Percentiles rank a stretch among this genome's conserved stretches.
These are phyloP conservation scores for Ilyonectria destructans DNA, from an alignment of 2,329 filamentous ascomycete genomes.

Conservation along the genomic window DNA sequence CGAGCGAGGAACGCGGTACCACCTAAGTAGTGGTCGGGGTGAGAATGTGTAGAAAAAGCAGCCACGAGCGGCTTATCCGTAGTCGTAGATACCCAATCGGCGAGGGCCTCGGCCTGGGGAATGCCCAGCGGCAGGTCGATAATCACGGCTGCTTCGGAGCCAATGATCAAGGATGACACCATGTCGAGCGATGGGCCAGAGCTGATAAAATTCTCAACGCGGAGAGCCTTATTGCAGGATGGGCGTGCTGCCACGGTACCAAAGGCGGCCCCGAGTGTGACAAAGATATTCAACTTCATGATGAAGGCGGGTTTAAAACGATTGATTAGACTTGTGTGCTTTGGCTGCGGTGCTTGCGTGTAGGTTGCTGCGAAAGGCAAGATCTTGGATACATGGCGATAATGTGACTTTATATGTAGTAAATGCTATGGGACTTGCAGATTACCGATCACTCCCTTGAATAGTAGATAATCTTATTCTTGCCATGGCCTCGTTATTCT, in stretches of 20 bases:
- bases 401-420: not conserved
- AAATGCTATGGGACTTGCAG: not conserved
- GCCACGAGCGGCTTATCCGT: constrained; percentile 37
- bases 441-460: not conserved
- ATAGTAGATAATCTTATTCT: not conserved
- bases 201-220: constrained; percentile 30
- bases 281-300: constrained; percentile 1
- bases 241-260: not conserved
- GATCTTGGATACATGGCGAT: not conserved
- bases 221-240: not conserved
- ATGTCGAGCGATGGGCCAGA: constrained; percentile 26
- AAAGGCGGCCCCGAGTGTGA: not conserved
- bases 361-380: not conserved
- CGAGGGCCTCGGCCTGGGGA: constrained; percentile 27
- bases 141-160: constrained; percentile 33
- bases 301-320: not conserved
- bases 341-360: not conserved
- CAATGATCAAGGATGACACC: constrained; percentile 36
- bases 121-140: constrained; percentile 30
- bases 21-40: constrained; percentile 35
- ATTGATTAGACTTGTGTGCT: not conserved
- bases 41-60: constrained; percentile 33
- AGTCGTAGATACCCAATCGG: constrained; percentile 28
- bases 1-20: constrained; percentile 21
- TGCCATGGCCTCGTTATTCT: not conserved